A percentile compares a stretch with the other conserved stretches of the same genome.
phyloP scores from a whole-genome alignment of 2,329 filamentous ascomycete genomes.

The Fusarium verticillioides region DNA sequence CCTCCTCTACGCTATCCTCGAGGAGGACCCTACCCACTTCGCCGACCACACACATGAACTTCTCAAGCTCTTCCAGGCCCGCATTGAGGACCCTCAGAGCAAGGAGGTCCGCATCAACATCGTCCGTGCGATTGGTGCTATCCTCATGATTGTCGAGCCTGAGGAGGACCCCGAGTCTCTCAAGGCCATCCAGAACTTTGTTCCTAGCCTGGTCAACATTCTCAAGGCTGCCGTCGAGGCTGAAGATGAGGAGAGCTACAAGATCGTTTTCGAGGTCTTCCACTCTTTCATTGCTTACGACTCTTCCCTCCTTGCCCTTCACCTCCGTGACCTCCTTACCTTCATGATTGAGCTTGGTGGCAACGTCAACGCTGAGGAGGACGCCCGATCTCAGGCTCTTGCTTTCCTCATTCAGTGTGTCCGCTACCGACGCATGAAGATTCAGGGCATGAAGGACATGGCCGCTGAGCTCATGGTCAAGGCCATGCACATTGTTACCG shows the following conservation, averaged over 20 bases:
- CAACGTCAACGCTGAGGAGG: conserved; percentile 82
- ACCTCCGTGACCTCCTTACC: conserved; percentile 88
- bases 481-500: conserved; percentile 87
- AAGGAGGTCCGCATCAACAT: conserved; percentile 95
- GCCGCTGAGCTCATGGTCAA: conserved; percentile 89
- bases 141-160: conserved; percentile 87
- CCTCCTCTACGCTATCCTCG: conserved; percentile 91
- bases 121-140: conserved; percentile 86
- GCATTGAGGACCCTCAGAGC: conserved; percentile 90
- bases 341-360: conserved; percentile 92
- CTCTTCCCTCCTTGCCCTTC: conserved; percentile 80
- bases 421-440: conserved; percentile 92
- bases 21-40: conserved; percentile 87
- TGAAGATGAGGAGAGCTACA: conserved; percentile 86
- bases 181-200: conserved; percentile 78
- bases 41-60: conserved; percentile 82
- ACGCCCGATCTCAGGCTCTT: conserved; percentile 88
- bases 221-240: conserved; percentile 85
- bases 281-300: conserved; percentile 94
- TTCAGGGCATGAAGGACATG: conserved; percentile 86
- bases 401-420: conserved; percentile 94
- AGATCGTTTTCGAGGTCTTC: conserved; percentile 95
- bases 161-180: conserved; percentile 84
- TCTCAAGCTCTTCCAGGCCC: conserved; percentile 84
- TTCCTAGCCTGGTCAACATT: conserved; percentile 90